Conservation (phyloP, 345 rosid genomes). For the Murraya paniculata region DNA sequence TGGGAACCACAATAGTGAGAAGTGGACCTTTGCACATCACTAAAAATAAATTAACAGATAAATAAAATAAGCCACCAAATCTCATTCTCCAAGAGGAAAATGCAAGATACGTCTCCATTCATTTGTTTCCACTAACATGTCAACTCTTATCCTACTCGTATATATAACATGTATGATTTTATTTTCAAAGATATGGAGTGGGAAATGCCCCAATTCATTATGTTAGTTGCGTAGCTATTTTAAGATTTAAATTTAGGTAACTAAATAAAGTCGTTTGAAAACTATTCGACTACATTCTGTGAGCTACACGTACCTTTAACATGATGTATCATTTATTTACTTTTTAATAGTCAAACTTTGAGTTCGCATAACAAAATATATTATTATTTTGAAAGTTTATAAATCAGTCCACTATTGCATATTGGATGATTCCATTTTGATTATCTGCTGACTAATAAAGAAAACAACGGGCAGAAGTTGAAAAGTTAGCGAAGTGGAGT, state of each 20-base stretch:
- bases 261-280: too few species aligned
- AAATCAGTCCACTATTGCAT: constrained; percentile 4
- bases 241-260: too few species aligned
- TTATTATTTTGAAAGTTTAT: background rate
- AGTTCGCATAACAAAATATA: background rate
- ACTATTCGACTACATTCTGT: too few species aligned
- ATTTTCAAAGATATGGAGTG: too few species aligned
- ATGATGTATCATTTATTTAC: background rate
- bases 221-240: too few species aligned
- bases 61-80: background rate
- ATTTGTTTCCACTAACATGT: background rate
- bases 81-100: background rate
- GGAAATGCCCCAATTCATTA: too few species aligned
- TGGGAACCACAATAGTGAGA: background rate
- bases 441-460: constrained; percentile 9
- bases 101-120: background rate
- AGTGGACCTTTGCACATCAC: background rate
- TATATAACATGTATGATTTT: background rate
- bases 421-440: background rate
- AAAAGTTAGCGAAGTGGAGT: background rate
- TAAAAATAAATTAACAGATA: too few species aligned
- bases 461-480: background rate
- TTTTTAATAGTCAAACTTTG: background rate
- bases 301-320: constrained; percentile 5
- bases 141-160: constrained; percentile 25